phyloP scores from a whole-genome alignment of 176 grass and related monocot genomes.

The Oryza coarctata region DNA sequence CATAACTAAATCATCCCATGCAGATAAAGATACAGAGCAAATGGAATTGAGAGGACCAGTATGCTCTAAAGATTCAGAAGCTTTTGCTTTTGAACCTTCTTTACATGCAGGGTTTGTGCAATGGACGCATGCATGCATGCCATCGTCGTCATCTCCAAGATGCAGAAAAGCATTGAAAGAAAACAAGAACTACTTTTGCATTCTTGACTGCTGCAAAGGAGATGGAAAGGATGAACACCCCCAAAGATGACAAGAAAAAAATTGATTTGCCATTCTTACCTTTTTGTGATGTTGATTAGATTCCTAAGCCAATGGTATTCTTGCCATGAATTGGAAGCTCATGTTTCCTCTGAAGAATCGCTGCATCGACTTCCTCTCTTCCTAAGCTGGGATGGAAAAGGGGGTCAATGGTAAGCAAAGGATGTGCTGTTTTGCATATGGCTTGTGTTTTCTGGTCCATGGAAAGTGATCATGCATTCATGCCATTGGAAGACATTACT shows the following conservation, averaged over 20 bases:
- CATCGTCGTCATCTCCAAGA: constrained; percentile 1
- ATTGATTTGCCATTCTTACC: constrained; percentile 21
- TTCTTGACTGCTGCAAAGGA: constrained; percentile 29
- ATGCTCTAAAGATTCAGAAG: constrained; percentile 28
- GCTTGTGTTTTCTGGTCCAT: constrained; percentile 23
- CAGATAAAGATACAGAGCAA: constrained; percentile 35
- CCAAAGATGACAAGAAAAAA: constrained; percentile 19
- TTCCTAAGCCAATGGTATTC: constrained; percentile 23
- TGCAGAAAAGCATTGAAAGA: constrained; percentile 28
- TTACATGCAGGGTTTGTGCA: constrained; percentile 36
- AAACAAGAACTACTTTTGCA: constrained; percentile 32
- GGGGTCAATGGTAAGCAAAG: neutral
- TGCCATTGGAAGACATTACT: neutral
- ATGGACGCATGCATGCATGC: neutral
- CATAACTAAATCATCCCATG: constrained; percentile 25
- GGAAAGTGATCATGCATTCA: constrained; percentile 21
- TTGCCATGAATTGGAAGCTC: constrained; percentile 28
- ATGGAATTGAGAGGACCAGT: neutral
- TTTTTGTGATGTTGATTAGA: constrained; percentile 37
- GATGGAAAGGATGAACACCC: neutral
- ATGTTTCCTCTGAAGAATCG: neutral
- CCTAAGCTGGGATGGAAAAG: neutral
- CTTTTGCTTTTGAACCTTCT: constrained; percentile 54
- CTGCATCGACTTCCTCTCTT: neutral
- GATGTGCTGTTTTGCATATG: neutral